Percentiles rank a stretch among this genome's conserved stretches.
Evolutionary conservation across 23 red algal species (phyloP).

Genomic region (Cyanidiococcus yangmingshanensis): DNA sequence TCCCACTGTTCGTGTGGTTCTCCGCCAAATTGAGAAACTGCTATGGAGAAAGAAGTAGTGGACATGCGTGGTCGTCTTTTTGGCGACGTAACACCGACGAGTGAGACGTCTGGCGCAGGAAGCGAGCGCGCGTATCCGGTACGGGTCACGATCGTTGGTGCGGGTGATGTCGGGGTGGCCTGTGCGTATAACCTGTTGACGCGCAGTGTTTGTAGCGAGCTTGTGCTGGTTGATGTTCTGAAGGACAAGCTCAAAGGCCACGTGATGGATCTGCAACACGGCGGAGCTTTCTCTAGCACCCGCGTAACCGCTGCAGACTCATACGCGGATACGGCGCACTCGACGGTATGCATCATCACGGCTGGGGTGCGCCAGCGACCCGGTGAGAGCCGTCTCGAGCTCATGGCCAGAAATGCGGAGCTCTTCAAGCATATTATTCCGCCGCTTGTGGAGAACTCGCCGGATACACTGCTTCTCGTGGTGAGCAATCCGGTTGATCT

Average conservation of each 20-base stretch:
- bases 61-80: not conserved
- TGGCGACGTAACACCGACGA: not conserved
- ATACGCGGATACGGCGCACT: conserved; percentile 10
- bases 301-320: not conserved
- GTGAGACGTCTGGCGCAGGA: not conserved
- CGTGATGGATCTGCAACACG: not conserved
- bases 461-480: conserved; percentile 29
- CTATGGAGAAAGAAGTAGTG: not conserved
- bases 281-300: not conserved
- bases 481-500: conserved; percentile 44
- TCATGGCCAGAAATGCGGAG: conserved; percentile 41
- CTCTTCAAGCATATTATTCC: conserved; percentile 34
- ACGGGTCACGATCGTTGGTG: not conserved
- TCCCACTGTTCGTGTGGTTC: not conserved
- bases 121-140: not conserved
- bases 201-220: not conserved
- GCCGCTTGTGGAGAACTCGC: conserved; percentile 26
- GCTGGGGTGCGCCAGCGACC: conserved; percentile 42
- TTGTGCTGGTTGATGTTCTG: not conserved
- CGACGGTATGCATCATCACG: conserved; percentile 40
- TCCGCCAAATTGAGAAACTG: not conserved
- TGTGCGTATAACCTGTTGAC: not conserved
- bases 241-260: not conserved
- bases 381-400: conserved; percentile 37
- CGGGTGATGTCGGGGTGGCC: not conserved